Base-by-base conservation (phyloP, 768 basidiomycete species). In the Suillus ampliporus region DNA sequence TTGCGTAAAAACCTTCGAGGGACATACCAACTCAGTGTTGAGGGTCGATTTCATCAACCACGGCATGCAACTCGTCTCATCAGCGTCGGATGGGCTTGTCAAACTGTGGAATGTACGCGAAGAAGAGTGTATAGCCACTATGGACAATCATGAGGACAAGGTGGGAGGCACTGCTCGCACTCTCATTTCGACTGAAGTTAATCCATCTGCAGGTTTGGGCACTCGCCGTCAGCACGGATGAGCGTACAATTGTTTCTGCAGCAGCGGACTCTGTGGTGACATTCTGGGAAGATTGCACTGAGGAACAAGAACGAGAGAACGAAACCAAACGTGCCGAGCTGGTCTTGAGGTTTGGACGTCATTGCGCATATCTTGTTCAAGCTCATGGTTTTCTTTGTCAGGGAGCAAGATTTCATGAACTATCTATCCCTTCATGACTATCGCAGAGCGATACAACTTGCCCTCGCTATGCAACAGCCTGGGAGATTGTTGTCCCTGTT, bases 121-220 rank as follows among this genome's bases (percentile, higher is more conserved):
- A 57, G 97, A 99, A 72, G 87, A 92, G 68, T 98, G 96, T 68
- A 80, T 86, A 8, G 80, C 88, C 19, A 99, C 97, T 6, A 79
- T 99, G 75, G 97, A 99, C 75, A 97, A 97, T 70, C 97, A 99
- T 69, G 94, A 97, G 74, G 97, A 98, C 66, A 99, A 98, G 84
- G 96, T 92, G 63, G 21, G 88, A 60, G n/a, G n/a, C n/a, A n/a
- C 34, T 43, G 6, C 38, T 26, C 31, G 15, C 40, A 48, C 34
- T 60, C 37, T 48, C 44, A 64, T 41, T 60, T 21, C 44, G 44
- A 21, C 61, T 47, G 48, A 56, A 28, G 23, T 19, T 41, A 40
- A 47, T 38, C n/a, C 5, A 17, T 23, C 11, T 56, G 8, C 67
- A 98, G 97, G 89, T 99, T n/a, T 99, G 97, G 97, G 95, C 96